Base-by-base conservation (phyloP, 352 stramenopile species). In the Phytophthora rubi region DNA sequence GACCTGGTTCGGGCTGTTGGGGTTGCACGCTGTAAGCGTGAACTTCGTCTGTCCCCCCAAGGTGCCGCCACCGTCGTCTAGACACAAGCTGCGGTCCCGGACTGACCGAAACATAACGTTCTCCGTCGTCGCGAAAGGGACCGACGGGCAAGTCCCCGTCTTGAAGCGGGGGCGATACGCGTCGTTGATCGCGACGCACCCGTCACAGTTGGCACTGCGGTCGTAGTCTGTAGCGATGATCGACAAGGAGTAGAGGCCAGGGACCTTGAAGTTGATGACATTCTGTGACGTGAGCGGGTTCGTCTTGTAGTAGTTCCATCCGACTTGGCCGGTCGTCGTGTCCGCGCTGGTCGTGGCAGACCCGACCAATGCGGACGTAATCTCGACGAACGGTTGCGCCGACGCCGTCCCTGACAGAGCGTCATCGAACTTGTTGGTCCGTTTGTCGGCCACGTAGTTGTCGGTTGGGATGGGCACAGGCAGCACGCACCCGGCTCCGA, bases 381-480 rank as follows among this genome's bases (percentile, higher is more conserved):
- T 26, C 33, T 54, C 13, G 15, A 68, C n/a, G 33, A 28, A 61
- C 32, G 61, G 61, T 13, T 61, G 53, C 4, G 44, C n/a, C 23
- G 42, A 35, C 15, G 52, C 35, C 13, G 21, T 21, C 28, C 45
- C 37, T 21, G n/a, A 6, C 32, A 26, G 13, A 18, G 13, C 16
- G n/a, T 6, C 42, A 7, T 82, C 73, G 10, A 64, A 26, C 12
- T 52, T 48, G 28, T 85, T 83, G 6, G 18, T 55, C 26, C 77
- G 75, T 15, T 62, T 53, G 49, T 85, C 76, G 0, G 55, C 65
- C 15, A 85, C 78, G 64, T 85, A 88, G 67, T 84, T 89, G 70
- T 86, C 81, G 9, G 47, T 75, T 44, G 76, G 76, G 32, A 84
- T 73, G 18, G 76, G 75, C 45, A 73, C 79, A 18, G 61, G 51